Base-by-base conservation (phyloP, 257 asterid genomes). In the Rehmannia glutinosa region DNA sequence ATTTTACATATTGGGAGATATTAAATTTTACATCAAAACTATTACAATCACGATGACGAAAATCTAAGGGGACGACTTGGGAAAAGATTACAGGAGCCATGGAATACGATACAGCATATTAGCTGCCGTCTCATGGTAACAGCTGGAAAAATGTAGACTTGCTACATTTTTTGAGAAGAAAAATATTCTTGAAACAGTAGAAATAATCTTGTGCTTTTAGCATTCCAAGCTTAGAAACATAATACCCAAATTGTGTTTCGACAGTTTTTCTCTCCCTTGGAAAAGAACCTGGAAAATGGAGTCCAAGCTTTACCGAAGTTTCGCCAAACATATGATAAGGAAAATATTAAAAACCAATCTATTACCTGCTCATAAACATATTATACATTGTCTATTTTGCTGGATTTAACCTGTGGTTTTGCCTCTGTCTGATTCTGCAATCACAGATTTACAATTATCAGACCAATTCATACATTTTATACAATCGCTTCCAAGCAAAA, bases 311-410 rank as follows among this genome's bases (percentile, higher is more conserved):
- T 51, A 43, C 32, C 23, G 19, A 30, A 28, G 54, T n/a, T n/a
- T n/a, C n/a, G n/a, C n/a, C n/a, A n/a, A n/a, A n/a, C n/a, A n/a
- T n/a, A n/a, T n/a, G n/a, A n/a, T n/a, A n/a, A n/a, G n/a, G n/a
- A n/a, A n/a, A n/a, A n/a, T n/a, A n/a, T n/a, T n/a, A n/a, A n/a
- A n/a, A n/a, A n/a, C n/a, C n/a, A n/a, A n/a, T n/a, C n/a, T n/a
- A n/a, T 69, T 45, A 45, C 74, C 58, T 32, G 67, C 45, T 20
- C 16, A 24, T 28, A 27, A 46, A 25, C 59, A 30, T 42, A 36
- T 73, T 21, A 49, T 15, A 59, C 73, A 51, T 20, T 51, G 62
- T 73, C 60, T 74, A 30, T 32, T 66, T 41, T 73, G 64, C 73
- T 27, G 1, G 62, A 50, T 73, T 49, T 58, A 59, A 59, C 59